Base-by-base conservation (phyloP, 2,329 filamentous ascomycete genomes). In the Cercospora berteroae region DNA sequence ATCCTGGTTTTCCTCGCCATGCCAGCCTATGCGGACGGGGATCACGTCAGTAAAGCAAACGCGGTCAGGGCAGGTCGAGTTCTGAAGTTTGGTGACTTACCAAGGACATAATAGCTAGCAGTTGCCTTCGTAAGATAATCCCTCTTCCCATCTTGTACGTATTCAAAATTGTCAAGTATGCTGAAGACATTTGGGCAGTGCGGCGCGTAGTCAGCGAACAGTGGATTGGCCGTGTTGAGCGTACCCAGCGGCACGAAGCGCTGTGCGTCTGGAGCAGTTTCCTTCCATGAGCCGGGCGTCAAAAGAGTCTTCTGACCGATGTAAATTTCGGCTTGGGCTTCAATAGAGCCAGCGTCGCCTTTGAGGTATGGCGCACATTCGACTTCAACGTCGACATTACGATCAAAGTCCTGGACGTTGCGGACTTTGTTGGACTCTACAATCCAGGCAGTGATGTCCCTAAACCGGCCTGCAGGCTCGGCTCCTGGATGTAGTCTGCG, bases 151-250 rank as follows among this genome's bases (percentile, higher is more conserved):
- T 50, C 42, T 20, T 44, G 16, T 8, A 42, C 33, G 52, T 65
- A 65, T 7, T 33, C 27, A 20, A 68, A 59, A 18, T 65, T 62
- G 58, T 68, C 67, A 10, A 59, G 36, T 10, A 69, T 60, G 20
- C 60, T 64, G 50, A 69, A 69, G 18, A 69, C 67, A 12, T 64
- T 61, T 12, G 13, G 29, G 48, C 60, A 44, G 25, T 69, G 67
- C 12, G 59, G 60, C 3, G 18, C 18, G 27, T 64, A 64, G 36
- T 69, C 67, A 4, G 67, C 64, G 20, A 69, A 69, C 4, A 69
- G 33, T 5, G 64, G 67, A 52, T 69, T 69, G 5, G 64, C 48
- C 16, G 64, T 20, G 31, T 50, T 59, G 8, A 62, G 29, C 4
- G 57, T 44, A 6, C 18, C 39, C 29, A 69, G 39, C 5, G 55